A percentile compares a stretch with the other conserved stretches of the same genome.
Evolutionary conservation across 208 protist genomes (phyloP).

Genomic region (Leishmania mexicana): DNA sequence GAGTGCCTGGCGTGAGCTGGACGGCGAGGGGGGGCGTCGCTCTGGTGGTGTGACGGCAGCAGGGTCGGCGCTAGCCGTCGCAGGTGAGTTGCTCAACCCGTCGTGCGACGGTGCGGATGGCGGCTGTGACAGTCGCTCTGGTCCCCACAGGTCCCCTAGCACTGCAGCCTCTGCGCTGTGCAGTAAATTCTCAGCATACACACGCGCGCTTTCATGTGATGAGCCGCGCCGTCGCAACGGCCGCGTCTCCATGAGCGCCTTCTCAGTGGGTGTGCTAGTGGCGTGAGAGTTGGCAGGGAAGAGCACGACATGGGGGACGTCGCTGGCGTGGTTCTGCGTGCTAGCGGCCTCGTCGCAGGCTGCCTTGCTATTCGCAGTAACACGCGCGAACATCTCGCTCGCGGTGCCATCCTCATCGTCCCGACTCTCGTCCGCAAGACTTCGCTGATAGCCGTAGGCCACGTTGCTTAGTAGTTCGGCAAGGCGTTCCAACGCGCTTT

Average conservation of each 20-base stretch:
- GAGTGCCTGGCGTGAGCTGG: constrained; percentile 2
- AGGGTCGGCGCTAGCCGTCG: neutral
- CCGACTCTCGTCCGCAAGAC: constrained; percentile 6
- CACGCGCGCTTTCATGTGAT: neutral
- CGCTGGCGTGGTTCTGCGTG: neutral
- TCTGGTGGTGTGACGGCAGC: constrained; percentile 2
- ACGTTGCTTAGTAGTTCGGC: constrained; percentile 23
- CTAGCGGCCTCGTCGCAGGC: neutral
- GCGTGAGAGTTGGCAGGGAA: constrained; percentile 2
- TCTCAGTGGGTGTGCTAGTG: neutral
- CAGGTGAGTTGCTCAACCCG: neutral
- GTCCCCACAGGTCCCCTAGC: constrained; percentile 2
- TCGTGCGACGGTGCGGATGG: neutral
- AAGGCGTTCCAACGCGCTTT: constrained; percentile 14
- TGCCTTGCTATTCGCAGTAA: neutral
- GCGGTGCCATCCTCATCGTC: neutral
- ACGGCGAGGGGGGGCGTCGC: neutral
- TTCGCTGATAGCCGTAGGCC: constrained; percentile 25
- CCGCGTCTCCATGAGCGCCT: neutral
- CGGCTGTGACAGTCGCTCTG: neutral
- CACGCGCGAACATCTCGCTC: neutral
- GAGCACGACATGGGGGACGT: constrained; percentile 20
- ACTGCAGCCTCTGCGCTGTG: constrained; percentile 17
- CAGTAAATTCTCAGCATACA: constrained; percentile 15
- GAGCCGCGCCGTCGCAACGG: neutral